phyloP scores from a whole-genome alignment of 305 asterid species.

The Ajuga reptans region DNA sequence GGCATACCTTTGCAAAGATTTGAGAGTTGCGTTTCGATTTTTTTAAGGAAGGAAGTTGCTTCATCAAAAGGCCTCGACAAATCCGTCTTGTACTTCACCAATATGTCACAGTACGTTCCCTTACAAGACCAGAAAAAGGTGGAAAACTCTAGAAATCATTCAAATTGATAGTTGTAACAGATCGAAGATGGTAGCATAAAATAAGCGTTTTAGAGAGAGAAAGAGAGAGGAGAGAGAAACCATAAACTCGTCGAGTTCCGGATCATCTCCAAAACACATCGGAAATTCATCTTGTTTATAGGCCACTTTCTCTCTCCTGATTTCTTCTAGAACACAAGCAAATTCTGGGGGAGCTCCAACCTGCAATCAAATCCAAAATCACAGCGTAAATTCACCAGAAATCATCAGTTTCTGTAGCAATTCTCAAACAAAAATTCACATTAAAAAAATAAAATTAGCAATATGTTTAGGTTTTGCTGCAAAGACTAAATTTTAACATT shows the following conservation, averaged over 20 bases:
- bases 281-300: constrained; percentile 28
- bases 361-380: constrained; percentile 21
- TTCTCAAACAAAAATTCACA: no score
- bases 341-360: constrained; percentile 91
- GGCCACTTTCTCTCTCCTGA: constrained; percentile 44
- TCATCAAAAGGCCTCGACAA: constrained; percentile 76
- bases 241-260: constrained; percentile 92
- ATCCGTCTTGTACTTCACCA: constrained; percentile 80
- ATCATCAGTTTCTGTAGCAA: no score
- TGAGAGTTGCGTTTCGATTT: constrained; percentile 57
- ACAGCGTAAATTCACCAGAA: not conserved
- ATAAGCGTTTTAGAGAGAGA: constrained; percentile 16
- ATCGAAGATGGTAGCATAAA: constrained; percentile 10
- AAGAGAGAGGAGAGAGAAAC: constrained; percentile 29
- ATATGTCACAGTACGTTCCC: constrained; percentile 71
- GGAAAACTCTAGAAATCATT: not conserved
- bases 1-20: constrained; percentile 66
- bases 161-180: no score
- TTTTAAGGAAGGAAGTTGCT: constrained; percentile 76
- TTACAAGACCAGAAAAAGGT: constrained; percentile 1
- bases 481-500: no score
- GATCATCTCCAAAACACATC: constrained; percentile 65
- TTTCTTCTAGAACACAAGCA: constrained; percentile 57
- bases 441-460: not conserved
- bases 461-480: constrained; percentile 4